Conservation (phyloP, 208 protist genomes). For the Trypanosoma brucei region DNA sequence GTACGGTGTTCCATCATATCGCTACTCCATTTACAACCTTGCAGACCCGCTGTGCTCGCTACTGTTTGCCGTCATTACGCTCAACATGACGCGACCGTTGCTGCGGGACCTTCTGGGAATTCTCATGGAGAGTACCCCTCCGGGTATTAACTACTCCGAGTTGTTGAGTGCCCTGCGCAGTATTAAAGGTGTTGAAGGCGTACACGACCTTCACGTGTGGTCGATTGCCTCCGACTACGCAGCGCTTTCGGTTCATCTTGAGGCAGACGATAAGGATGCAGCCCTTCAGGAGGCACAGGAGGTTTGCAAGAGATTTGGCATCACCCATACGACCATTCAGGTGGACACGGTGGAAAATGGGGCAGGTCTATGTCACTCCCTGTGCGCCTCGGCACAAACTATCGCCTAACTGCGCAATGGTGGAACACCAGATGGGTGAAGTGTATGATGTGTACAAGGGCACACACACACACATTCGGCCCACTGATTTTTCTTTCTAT, state of each 20-base stretch:
- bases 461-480: no score
- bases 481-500: no score
- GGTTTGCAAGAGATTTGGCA: slow-evolving; percentile 53
- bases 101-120: slow-evolving; percentile 73
- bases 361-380: slow-evolving; percentile 11
- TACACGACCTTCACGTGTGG: slow-evolving; percentile 91
- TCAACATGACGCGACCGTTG: slow-evolving; percentile 78
- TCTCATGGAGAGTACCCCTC: slow-evolving; percentile 87
- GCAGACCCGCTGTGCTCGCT: slow-evolving; percentile 86
- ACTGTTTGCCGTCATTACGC: slow-evolving; percentile 83
- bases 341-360: slow-evolving; percentile 59
- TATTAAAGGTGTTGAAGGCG: slow-evolving; percentile 63
- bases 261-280: slow-evolving; percentile 31
- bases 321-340: slow-evolving; percentile 88
- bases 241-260: slow-evolving; percentile 78
- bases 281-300: slow-evolving; percentile 63
- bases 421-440: background rate
- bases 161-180: slow-evolving; percentile 40
- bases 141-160: slow-evolving; percentile 48
- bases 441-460: background rate
- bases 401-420: background rate
- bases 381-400: slow-evolving; percentile 1
- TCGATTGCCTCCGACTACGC: slow-evolving; percentile 76
- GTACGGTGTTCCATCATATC: slow-evolving; percentile 41
- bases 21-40: slow-evolving; percentile 75